Evolutionary conservation across 2,329 filamentous ascomycete genomes (phyloP), one percentile per base, ranked within the genome.

Genomic region (Penicillium sp.): DNA sequence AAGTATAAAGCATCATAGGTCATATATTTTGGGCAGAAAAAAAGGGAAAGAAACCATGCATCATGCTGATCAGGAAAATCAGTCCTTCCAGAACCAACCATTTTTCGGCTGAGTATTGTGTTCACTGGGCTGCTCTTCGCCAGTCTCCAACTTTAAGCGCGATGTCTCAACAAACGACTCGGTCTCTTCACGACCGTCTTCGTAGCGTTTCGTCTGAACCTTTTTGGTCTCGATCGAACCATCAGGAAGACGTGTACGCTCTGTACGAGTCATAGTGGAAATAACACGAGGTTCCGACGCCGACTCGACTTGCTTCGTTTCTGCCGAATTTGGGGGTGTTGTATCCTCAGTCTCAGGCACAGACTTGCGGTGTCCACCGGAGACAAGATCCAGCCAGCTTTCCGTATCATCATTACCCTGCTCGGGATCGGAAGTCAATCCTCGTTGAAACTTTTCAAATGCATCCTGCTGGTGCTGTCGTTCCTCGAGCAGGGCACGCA

Each of bases 101-200:
- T 49, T 56, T 11, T 63, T 68, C 1, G 64, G 56, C 5, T 56
- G 51, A 1, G 53, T 37, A 6, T 31, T 43, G 3, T 59, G 22
- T 13, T 43, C 54, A 10, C 14, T 24, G 2, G 63, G 52, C 8
- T 61, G 35, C n/a, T 46, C 50, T 26, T 62, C 48, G 5, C 46
- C 53, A 31, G 63, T 61, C 9, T 63, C 66, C 26, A 68, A 63
- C 22, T 67, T 24, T 11, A 33, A 16, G 33, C 37, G 73, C 41
- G 66, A 58, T 9, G 69, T 63, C 46, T 85, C 80, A 3, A 81
- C 72, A 8, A 80, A 83, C 62, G 86, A 82, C 9, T 81, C 79
- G 33, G 72, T 83, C 67, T 87, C 84, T 65, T 87, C 85, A 3
- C 79, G 76, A 0, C 85, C 85, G 72, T 87, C 84, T 1, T 81